Evolutionary conservation across 2,329 filamentous ascomycete species (phyloP), one percentile per base, ranked within the genome.

Genomic region (Delphinella strobiligena): DNA sequence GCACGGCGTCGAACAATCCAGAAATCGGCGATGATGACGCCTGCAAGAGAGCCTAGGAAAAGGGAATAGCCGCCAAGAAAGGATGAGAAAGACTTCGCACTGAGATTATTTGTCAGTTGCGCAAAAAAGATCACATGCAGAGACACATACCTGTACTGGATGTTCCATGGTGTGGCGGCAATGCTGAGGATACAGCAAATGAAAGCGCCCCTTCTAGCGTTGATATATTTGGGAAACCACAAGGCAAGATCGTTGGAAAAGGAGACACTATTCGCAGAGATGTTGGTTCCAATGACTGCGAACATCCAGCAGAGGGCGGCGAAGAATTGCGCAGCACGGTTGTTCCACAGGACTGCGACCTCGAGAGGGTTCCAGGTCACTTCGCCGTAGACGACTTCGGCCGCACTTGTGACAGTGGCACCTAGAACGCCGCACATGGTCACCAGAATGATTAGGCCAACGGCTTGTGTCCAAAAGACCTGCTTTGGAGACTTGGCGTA

Each of bases 391-490:
- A 70, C 63, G 10, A 69, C 62, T 19, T 63, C 59, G 22, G 63
- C 63, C 7, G 73, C 72, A 0, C 67, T 70, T 0, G 74, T 71
- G 11, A 71, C 68, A 16, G 75, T 62, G 46, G 78, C 75, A 27
- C 74, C 75, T 44, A 72, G 58, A 4, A 68, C 49, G 35, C 61
- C 68, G 48, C 59, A 67, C 44, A 63, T 52, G 4, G 64, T 69
- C 46, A 66, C 64, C 19, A 68, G 57, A 17, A 67, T 48, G 18
- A 65, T 64, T 37, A 69, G 54, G 42, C 63, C 52, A 3, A 55
- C 54, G 10, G 55, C 54, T 9, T 63, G 63, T 18, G 66, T 61
- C 62, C 62, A 64, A 2, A 60, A 56, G 38, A 60, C 44, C 10
- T 44, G 57, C 5, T 53, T 40, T 19, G 48, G 46, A 19, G 61